Evolutionary conservation across 2,329 filamentous ascomycete genomes (phyloP).

Genomic region (Verticillium klebahnii): DNA sequence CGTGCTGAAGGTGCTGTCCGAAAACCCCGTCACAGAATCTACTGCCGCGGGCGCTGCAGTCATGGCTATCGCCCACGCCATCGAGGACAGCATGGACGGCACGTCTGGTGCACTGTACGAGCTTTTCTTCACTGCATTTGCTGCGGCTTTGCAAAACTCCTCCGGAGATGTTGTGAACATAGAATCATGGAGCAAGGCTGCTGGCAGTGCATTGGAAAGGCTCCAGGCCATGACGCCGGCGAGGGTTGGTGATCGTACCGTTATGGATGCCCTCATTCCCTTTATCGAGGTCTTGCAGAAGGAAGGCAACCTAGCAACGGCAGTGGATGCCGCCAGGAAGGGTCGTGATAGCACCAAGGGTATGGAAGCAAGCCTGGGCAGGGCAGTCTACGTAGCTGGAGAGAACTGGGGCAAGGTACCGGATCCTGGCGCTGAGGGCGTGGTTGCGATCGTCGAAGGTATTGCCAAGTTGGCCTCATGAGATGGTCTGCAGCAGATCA

Average conservation of each 20-base stretch:
- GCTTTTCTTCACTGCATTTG: constrained; percentile 70
- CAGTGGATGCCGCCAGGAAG: constrained; percentile 54
- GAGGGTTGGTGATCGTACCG: constrained; percentile 64
- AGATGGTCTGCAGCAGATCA: not conserved
- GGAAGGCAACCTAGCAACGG: constrained; percentile 40
- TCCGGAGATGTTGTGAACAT: not conserved
- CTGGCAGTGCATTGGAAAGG: constrained; percentile 1
- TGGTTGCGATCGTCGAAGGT: constrained; percentile 63
- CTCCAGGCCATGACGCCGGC: constrained; percentile 50
- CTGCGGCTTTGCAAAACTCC: constrained; percentile 18
- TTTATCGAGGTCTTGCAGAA: constrained; percentile 57
- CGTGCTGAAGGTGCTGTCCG: constrained; percentile 47
- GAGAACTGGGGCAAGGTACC: constrained; percentile 65
- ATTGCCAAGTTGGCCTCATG: constrained; percentile 34
- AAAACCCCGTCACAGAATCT: not conserved
- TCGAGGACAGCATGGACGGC: constrained; percentile 69
- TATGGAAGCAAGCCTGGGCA: constrained; percentile 70
- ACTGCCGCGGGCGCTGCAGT: not conserved
- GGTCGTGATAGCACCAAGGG: constrained; percentile 66
- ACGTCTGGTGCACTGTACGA: constrained; percentile 73
- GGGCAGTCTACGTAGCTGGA: constrained; percentile 68
- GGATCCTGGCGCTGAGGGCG: constrained; percentile 59
- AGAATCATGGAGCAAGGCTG: constrained; percentile 1
- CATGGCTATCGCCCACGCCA: constrained; percentile 29
- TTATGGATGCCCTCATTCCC: constrained; percentile 68